phyloP scores from a whole-genome alignment of 768 basidiomycete genomes.

The Trametes punicea region DNA sequence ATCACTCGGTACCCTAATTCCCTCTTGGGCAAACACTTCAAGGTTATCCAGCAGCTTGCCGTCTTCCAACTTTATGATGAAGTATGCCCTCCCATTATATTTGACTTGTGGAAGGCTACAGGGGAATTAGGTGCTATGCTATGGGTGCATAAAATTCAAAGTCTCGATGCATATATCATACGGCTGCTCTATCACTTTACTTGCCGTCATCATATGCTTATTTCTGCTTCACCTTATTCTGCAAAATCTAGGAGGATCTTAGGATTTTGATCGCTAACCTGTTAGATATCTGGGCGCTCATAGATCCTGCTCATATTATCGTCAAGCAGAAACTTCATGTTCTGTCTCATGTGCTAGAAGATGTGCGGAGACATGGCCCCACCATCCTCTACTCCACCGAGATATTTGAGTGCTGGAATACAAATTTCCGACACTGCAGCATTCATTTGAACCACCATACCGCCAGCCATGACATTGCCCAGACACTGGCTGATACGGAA shows the following conservation, averaged over 20 bases:
- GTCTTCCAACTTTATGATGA: slow-evolving; percentile 28
- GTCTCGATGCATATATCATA: slow-evolving; percentile 12
- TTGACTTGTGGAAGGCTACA: slow-evolving; percentile 9
- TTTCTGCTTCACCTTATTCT: too few species aligned
- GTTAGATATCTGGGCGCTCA: slow-evolving; percentile 22
- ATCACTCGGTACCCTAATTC: slow-evolving; percentile 34
- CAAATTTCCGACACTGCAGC: slow-evolving; percentile 37
- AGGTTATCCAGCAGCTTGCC: slow-evolving; percentile 30
- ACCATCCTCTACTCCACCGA: slow-evolving; percentile 33
- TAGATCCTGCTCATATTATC: slow-evolving; percentile 29
- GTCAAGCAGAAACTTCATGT: slow-evolving; percentile 35
- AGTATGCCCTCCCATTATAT: neutral
- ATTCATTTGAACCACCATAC: slow-evolving; percentile 40
- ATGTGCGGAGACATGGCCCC: slow-evolving; percentile 34
- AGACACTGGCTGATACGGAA: slow-evolving; percentile 31
- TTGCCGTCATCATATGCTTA: neutral
- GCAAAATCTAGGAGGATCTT: slow-evolving; percentile 13
- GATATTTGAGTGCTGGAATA: slow-evolving; percentile 39
- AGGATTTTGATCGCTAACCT: slow-evolving; percentile 17
- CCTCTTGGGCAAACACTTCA: slow-evolving; percentile 38
- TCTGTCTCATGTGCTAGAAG: slow-evolving; percentile 28
- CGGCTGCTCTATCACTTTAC: too few species aligned
- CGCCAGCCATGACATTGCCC: slow-evolving; percentile 41
- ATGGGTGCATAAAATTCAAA: slow-evolving; percentile 13
- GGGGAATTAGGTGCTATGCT: slow-evolving; percentile 13